Percentiles rank a stretch among this genome's conserved stretches.
Conservation (phyloP, 1,284 basidiomycete genomes). For the Fistulinella staudtii region DNA sequence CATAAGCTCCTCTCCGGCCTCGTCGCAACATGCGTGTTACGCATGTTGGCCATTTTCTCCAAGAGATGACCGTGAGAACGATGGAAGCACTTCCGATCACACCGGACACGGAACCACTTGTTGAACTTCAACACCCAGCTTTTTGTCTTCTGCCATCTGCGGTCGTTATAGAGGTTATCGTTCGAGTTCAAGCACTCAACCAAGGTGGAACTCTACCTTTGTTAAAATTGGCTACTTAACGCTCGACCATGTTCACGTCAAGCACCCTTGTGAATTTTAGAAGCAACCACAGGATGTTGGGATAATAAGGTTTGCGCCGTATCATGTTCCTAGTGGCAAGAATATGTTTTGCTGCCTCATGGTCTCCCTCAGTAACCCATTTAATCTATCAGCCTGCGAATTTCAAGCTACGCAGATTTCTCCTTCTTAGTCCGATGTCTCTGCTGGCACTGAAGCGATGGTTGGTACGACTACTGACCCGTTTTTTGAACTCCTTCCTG, state of each 20-base stretch:
- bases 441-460: background rate
- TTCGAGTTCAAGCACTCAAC: no score
- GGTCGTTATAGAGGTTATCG: background rate
- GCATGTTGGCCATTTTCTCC: no score
- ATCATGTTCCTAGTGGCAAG: no score
- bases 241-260: no score
- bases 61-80: no score
- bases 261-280: background rate
- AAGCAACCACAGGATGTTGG: constrained; percentile 5
- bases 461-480: constrained; percentile 8
- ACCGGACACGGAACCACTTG: no score
- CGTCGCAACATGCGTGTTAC: background rate
- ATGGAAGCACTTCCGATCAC: no score
- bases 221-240: no score
- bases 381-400: background rate
- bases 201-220: no score
- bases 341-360: no score
- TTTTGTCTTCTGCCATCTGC: background rate
- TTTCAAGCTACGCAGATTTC: background rate
- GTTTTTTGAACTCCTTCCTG: constrained; percentile 6
- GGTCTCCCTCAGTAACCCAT: no score
- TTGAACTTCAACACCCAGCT: no score
- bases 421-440: background rate
- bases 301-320: background rate
- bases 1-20: background rate